These are phyloP conservation scores for Malassezia japonica DNA, from an alignment of 1,284 basidiomycete species.

Conservation along the genomic window DNA sequence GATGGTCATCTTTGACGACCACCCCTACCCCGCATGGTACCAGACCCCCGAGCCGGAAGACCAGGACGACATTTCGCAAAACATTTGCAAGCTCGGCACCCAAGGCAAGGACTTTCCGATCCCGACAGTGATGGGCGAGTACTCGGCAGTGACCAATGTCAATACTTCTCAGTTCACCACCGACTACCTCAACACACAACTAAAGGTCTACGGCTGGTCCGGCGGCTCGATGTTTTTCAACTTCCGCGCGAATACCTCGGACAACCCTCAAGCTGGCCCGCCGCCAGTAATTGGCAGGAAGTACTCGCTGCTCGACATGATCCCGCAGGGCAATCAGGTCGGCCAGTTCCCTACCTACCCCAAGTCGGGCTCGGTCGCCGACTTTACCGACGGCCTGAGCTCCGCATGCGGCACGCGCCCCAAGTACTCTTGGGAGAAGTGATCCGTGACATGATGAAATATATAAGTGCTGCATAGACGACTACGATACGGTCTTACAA, in stretches of 20 bases:
- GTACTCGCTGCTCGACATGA: conserved; percentile 31
- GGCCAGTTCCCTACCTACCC: conserved; percentile 9
- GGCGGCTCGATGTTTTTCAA: conserved; percentile 44
- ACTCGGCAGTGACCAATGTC: conserved; percentile 27
- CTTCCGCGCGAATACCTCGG: conserved; percentile 28
- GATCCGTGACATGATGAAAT: not conserved
- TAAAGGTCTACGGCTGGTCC: conserved; percentile 40
- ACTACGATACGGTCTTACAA: not conserved
- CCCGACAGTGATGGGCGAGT: conserved; percentile 38
- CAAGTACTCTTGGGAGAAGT: not conserved
- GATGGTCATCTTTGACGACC: conserved; percentile 38
- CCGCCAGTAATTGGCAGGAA: conserved; percentile 17
- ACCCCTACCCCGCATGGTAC: conserved; percentile 46
- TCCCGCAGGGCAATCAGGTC: not conserved
- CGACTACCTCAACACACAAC: conserved; percentile 28
- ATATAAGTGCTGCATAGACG: not conserved
- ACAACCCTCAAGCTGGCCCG: conserved; percentile 19
- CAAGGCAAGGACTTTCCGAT: conserved; percentile 19
- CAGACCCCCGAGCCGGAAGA: conserved; percentile 16
- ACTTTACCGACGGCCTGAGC: conserved; percentile 10
- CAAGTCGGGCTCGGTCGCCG: not conserved
- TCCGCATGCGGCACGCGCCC: conserved; percentile 2
- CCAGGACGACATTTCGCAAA: conserved; percentile 18
- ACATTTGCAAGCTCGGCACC: conserved; percentile 29
- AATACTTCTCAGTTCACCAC: conserved; percentile 16